These are phyloP conservation scores for Begonia peltatifolia DNA, from an alignment of 306 rosid species.

Conservation along the genomic window DNA sequence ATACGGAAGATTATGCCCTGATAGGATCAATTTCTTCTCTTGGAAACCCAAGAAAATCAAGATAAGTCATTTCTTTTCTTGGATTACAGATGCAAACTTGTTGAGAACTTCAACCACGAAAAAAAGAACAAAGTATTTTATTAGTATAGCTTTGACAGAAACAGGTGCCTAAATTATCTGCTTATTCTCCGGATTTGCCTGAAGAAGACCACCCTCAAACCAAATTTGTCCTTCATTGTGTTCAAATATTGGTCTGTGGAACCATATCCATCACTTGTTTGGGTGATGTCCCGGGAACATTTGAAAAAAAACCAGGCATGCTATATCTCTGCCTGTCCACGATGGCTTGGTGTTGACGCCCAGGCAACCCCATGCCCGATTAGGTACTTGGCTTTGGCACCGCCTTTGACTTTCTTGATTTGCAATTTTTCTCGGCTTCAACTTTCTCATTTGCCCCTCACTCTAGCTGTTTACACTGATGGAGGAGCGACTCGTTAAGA, in stretches of 20 bases:
- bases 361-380: constrained; percentile 32
- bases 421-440: constrained; percentile 36
- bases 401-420: constrained; percentile 41
- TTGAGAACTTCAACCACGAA: too few species aligned
- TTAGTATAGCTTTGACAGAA: too few species aligned
- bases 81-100: too few species aligned
- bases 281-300: constrained; percentile 30
- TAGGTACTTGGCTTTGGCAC: constrained; percentile 37
- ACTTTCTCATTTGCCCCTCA: constrained; percentile 38
- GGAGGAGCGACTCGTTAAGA: too few species aligned
- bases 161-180: too few species aligned
- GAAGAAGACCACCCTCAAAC: constrained; percentile 29
- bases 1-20: too few species aligned
- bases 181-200: constrained; percentile 8
- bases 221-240: constrained; percentile 23
- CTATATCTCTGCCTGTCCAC: constrained; percentile 1
- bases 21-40: too few species aligned
- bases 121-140: too few species aligned
- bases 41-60: too few species aligned
- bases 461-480: constrained; percentile 10
- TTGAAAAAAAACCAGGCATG: constrained; percentile 3
- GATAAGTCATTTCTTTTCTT: too few species aligned
- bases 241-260: constrained; percentile 37
- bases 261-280: constrained; percentile 49
- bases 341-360: too few species aligned